Base-by-base conservation (phyloP, 495 filamentous ascomycete genomes). In the Aspergillus sclerotioniger region DNA sequence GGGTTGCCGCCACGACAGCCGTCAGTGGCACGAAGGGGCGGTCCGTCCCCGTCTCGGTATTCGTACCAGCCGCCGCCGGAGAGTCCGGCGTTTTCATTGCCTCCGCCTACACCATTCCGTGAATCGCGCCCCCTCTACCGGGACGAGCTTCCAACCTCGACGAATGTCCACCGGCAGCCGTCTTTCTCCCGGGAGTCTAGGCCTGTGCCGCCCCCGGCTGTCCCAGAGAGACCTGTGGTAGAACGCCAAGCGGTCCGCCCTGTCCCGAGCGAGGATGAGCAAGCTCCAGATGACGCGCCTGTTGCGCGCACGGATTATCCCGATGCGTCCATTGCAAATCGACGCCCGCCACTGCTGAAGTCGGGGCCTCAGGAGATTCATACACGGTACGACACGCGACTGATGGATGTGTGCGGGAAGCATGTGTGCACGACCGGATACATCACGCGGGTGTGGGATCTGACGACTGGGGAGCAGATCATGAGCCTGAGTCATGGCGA, bases 401-500 rank as follows among this genome's bases (percentile, higher is more conserved):
- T 92, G 32, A 84, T 96, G 67, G 92, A 91, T 58, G 87, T 94
- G 37, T 96, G 89, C 67, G 95, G 93, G 12, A 86, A 91, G 59
- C 88, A 89, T 56, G 87, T 92, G 13, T 96, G 91, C 68, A 93
- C 92, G 1, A 87, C 86, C 10, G 92, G 92, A 9, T 86, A 88
- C 57, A 75, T 90, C 47, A 96, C 94, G 7, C 82, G 90, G 57
- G 89, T 90, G 0, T 98, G 93, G 93, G 91, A 87, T 67, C 66
- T 96, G 3, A 79, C 84, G 8, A 90, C 89, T 51, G 93, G 93
- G 6, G 87, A 94, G 50, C 79, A 88, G 45, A 64, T 96, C 20
- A 82, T 94, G 82, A 94, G 84, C 59, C 70, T 96, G 44, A 79
- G 81, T 61, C 92, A 96, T 74, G 83, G 84, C 8, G 94, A 98